Percentiles rank a stretch among this genome's conserved stretches.
Conservation (phyloP, 75 land plant species). For the Picea glauca region DNA sequence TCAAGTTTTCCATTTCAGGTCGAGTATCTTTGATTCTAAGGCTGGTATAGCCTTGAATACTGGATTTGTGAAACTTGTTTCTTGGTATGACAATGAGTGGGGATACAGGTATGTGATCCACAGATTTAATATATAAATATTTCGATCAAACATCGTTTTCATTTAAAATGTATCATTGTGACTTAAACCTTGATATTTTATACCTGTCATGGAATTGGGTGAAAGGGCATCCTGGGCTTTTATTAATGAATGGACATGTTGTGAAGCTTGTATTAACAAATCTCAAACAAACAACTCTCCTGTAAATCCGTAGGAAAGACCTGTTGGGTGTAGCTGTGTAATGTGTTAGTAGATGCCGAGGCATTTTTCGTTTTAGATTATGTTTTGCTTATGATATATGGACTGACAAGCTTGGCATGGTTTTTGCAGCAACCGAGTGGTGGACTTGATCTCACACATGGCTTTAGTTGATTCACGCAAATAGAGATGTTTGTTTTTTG, state of each 20-base stretch:
- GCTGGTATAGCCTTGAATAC: constrained; percentile 80
- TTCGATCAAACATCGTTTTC: neutral
- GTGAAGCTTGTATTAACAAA: too few relatives aligned
- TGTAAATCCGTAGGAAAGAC: neutral
- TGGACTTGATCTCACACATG: constrained; percentile 79
- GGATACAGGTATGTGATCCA: constrained; percentile 77
- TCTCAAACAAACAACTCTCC: neutral
- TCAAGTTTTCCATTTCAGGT: constrained; percentile 28
- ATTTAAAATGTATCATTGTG: too few relatives aligned
- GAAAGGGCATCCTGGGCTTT: neutral
- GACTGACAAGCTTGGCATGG: neutral
- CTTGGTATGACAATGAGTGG: constrained; percentile 98
- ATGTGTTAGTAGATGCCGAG: neutral
- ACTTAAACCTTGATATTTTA: neutral
- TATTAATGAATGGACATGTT: too few relatives aligned
- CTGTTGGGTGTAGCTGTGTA: neutral
- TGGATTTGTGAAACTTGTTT: constrained; percentile 78
- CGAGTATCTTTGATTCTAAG: constrained; percentile 93
- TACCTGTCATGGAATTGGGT: neutral
- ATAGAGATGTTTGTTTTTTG: neutral
- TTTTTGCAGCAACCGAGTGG: constrained; percentile 76
- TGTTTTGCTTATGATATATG: neutral
- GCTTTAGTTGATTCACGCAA: constrained; percentile 38
- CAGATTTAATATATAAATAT: neutral
- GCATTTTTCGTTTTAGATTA: neutral